These are phyloP conservation scores for Knoxia roxburghii DNA, from an alignment of 257 asterid genomes.

Conservation along the genomic window DNA sequence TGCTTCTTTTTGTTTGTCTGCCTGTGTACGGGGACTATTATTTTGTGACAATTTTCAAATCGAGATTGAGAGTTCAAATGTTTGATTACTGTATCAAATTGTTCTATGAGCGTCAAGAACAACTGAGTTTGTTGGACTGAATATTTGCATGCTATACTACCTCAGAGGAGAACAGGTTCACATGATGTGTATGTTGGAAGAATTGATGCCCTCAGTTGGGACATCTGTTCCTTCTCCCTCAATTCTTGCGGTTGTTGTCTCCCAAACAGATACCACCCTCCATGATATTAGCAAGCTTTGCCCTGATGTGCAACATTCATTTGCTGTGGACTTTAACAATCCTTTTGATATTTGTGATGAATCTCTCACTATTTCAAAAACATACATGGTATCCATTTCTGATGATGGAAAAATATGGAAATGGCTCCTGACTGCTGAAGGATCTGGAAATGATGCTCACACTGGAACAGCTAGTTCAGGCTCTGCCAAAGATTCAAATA, in stretches of 20 bases:
- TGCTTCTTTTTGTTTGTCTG: no score
- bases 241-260: constrained; percentile 80
- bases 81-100: neutral
- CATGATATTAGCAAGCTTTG: constrained; percentile 75
- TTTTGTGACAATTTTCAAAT: no score
- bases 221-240: constrained; percentile 83
- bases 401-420: constrained; percentile 99
- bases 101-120: neutral
- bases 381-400: constrained; percentile 65
- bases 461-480: constrained; percentile 20
- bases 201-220: constrained; percentile 91
- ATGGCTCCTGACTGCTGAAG: constrained; percentile 93
- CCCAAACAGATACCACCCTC: constrained; percentile 71
- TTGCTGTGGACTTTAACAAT: constrained; percentile 41
- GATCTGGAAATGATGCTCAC: constrained; percentile 50
- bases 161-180: constrained; percentile 88
- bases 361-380: constrained; percentile 61
- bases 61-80: neutral
- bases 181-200: constrained; percentile 76
- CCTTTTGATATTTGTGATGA: constrained; percentile 71
- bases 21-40: no score
- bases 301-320: constrained; percentile 39
- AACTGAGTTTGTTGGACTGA: constrained; percentile 19
- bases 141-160: constrained; percentile 26
- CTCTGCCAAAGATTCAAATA: constrained; percentile 21